Evolutionary conservation across 129 eudicot genomes (phyloP).

Genomic region (Oenanthe sinensis): DNA sequence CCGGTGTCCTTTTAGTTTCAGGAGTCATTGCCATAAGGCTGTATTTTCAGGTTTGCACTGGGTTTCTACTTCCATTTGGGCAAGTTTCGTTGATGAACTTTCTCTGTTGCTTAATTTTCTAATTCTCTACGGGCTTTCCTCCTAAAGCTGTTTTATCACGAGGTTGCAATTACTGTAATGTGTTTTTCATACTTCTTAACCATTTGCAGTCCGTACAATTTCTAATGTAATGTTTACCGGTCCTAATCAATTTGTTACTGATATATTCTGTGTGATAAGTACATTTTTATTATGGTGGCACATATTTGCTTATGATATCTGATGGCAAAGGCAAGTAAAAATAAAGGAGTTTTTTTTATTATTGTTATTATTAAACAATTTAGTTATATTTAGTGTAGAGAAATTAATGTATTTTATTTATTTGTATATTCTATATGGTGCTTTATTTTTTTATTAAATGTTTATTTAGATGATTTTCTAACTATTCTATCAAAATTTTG

Average conservation of each 20-base stretch:
- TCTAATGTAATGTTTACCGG: background rate
- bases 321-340: too few species aligned
- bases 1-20: background rate
- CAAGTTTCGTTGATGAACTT: background rate
- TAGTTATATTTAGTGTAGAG: too few species aligned
- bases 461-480: too few species aligned
- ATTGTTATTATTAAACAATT: too few species aligned
- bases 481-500: too few species aligned
- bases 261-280: background rate
- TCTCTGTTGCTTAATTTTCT: too few species aligned
- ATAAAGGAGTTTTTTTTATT: too few species aligned
- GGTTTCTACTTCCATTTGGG: background rate
- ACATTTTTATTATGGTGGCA: too few species aligned
- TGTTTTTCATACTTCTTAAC: background rate
- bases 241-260: background rate
- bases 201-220: background rate
- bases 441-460: too few species aligned
- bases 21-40: background rate
- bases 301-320: background rate
- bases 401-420: too few species aligned
- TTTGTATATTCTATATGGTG: too few species aligned
- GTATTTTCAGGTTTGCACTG: background rate
- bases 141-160: background rate
- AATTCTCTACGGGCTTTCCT: too few species aligned
- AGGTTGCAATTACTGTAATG: background rate